Base-by-base conservation (phyloP, 164 flowering plant species). In the Kalanchoe fedtschenkoi region DNA sequence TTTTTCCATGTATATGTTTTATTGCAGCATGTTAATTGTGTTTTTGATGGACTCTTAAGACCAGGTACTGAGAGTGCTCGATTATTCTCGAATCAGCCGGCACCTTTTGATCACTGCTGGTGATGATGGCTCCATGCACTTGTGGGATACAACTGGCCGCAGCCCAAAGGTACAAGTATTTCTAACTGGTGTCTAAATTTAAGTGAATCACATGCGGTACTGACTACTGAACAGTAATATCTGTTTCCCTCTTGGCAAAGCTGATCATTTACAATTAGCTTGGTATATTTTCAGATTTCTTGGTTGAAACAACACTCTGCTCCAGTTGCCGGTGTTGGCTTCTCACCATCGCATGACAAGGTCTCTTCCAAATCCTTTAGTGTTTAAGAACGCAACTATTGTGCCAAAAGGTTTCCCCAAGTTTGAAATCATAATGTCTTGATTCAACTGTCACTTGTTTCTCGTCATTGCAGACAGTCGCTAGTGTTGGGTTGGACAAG, bases 261-360 rank as follows among this genome's bases (percentile, higher is more conserved):
- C 22, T 26, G 32, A 51, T 11, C 32, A 51, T 17, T 24, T 34
- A 19, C 30, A 16, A 34, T 24, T 5, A 37, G 0, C 17, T 32
- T 51, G 4, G 43, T 43, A 38, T 35, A 15, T 64, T 9, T 11
- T 6, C 77, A 95, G 99, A 75, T 75, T 68, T 88, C 99, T 62
- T 95, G 99, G 99, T 67, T 76, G 70, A 95, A 86, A 82, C 96
- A 88, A 72, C 97, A 95, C 81, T 91, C 96, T 71, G 97, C 99
- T 35, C 99, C 99, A 58, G 83, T 91, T 34, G 83, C 96, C 70
- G 97, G 89, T 65, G 73, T 91, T 76, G 69, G 95, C 78, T 91
- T 95, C 74, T 88, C 97, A 22, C 99, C 99, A 60, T 77, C 93
- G 54, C 84, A 79, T 80, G 99, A 95, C 72, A 95, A 88, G 97